A percentile compares a stretch with the other conserved stretches of the same genome.
phyloP scores from a whole-genome alignment of 2,329 filamentous ascomycete species.

The Exophiala lecanii-corni region DNA sequence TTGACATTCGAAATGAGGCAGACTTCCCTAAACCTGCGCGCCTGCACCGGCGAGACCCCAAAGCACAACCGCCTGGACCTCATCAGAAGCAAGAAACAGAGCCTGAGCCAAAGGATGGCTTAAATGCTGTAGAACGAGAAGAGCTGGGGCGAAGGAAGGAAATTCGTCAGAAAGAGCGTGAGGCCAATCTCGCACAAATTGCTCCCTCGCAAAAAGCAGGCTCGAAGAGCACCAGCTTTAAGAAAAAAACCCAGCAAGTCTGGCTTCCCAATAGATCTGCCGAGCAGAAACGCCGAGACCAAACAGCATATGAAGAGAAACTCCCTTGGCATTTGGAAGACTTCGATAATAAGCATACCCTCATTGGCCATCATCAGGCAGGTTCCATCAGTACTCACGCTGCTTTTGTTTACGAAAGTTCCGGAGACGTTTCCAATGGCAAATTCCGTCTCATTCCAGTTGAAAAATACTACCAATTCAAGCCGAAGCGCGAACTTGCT shows the following conservation, averaged over 20 bases:
- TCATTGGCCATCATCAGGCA: conserved; percentile 86
- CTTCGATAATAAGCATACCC: conserved; percentile 90
- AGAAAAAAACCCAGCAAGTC: conserved; percentile 82
- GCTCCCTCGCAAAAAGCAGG: conserved; percentile 69
- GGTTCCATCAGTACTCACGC: conserved; percentile 77
- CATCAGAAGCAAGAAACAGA: conserved; percentile 33
- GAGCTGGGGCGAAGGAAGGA: conserved; percentile 43
- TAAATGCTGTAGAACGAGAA: conserved; percentile 44
- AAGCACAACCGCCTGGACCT: conserved; percentile 52
- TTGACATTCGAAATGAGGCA: conserved; percentile 68
- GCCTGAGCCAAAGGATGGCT: conserved; percentile 58
- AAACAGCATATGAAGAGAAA: conserved; percentile 83
- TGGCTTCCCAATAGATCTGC: conserved; percentile 66
- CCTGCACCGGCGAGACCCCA: conserved; percentile 82
- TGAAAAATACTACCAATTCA: conserved; percentile 93
- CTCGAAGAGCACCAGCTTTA: conserved; percentile 60
- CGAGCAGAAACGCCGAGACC: conserved; percentile 63
- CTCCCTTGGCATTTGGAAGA: conserved; percentile 96
- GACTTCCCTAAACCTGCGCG: conserved; percentile 86
- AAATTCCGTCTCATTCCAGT: conserved; percentile 66
- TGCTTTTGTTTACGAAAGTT: conserved; percentile 65
- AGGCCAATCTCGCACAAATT: conserved; percentile 86
- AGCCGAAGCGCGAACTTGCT: conserved; percentile 72
- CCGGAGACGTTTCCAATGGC: conserved; percentile 62
- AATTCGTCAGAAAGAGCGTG: conserved; percentile 78